Base-by-base conservation (phyloP, 2,329 filamentous ascomycete species). In the Fusarium floridanum region DNA sequence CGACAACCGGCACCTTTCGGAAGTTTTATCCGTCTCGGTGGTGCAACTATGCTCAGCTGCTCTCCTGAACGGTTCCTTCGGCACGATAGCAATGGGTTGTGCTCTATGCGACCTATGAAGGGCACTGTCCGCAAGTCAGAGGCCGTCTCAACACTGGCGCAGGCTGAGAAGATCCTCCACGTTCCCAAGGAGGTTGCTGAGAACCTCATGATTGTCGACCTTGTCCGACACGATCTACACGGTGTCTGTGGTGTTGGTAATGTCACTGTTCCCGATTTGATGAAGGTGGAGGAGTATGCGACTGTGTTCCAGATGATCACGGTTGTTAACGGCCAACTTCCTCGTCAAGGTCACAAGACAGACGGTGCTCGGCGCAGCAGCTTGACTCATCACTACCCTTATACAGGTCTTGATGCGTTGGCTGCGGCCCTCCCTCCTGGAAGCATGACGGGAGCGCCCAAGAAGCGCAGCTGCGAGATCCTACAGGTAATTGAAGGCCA, bases 121-220 rank as follows among this genome's bases (percentile, higher is more conserved):
- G 96, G 96, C 57, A 98, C 96, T 0, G 95, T 98, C n/a, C 92
- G 92, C 77, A 97, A 97, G 78, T 90, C 89, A 0, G 85, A 87
- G 1, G 86, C 86, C 2, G 91, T 88, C 0, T 81, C 92, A 41
- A 97, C 93, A 0, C 86, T 93, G n/a, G 89, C 88, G 6, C 89
- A 93, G 78, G 95, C 96, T 1, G 91, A 92, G 70, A 84, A 85
- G 32, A 90, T 97, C 43, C 89, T 98, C 16, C 90, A 92, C 67
- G 89, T 94, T 0, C 92, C 94, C 24, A 98, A 98, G 82, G 97
- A 98, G 82, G 92, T 94, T 77, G 96, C 96, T 0, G 96, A 98
- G 85, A 98, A 98, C 80, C 88, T 98, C 27, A 98, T 98, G 97
- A 98, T 98, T 78, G 95, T 98, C 3, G 96, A 98, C 82, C 87